A percentile compares a stretch with the other conserved stretches of the same genome.
phyloP scores from a whole-genome alignment of 1,284 basidiomycete species.

The Ustilago nuda region DNA sequence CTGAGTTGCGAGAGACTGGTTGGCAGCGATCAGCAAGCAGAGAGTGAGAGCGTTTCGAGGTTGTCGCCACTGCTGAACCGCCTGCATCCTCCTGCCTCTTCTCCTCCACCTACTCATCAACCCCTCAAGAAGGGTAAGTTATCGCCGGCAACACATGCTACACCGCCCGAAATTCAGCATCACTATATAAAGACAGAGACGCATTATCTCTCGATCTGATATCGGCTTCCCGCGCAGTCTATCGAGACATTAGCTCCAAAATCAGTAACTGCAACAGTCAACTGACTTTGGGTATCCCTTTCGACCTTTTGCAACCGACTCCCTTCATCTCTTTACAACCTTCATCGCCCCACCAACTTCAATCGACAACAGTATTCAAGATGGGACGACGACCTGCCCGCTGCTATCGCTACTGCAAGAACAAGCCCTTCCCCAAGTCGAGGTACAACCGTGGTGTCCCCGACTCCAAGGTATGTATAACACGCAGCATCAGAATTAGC shows the following conservation, averaged over 20 bases:
- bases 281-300: constrained; percentile 25
- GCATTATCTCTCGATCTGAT: not conserved
- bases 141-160: constrained; percentile 19
- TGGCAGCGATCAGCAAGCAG: not conserved
- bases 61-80: constrained; percentile 31
- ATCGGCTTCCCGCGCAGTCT: not conserved
- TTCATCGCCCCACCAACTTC: not conserved
- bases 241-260: not conserved
- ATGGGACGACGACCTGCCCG: constrained; percentile 65
- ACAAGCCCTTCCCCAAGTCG: constrained; percentile 69
- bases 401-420: constrained; percentile 70
- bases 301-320: constrained; percentile 11
- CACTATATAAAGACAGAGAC: constrained; percentile 10
- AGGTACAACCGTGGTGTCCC: constrained; percentile 89
- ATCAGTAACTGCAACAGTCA: constrained; percentile 4
- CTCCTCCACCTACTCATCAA: constrained; percentile 52
- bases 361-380: constrained; percentile 46
- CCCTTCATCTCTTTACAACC: not conserved
- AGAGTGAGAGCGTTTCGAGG: constrained; percentile 7
- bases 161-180: constrained; percentile 11
- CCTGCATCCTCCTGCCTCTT: constrained; percentile 15
- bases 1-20: constrained; percentile 11
- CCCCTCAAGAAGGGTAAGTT: constrained; percentile 58
- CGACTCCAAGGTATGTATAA: constrained; percentile 64
- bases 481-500: constrained; percentile 7